phyloP scores from a whole-genome alignment of 228 moss, liverwort and hornwort genomes.

The Sphagnum magellanicum region DNA sequence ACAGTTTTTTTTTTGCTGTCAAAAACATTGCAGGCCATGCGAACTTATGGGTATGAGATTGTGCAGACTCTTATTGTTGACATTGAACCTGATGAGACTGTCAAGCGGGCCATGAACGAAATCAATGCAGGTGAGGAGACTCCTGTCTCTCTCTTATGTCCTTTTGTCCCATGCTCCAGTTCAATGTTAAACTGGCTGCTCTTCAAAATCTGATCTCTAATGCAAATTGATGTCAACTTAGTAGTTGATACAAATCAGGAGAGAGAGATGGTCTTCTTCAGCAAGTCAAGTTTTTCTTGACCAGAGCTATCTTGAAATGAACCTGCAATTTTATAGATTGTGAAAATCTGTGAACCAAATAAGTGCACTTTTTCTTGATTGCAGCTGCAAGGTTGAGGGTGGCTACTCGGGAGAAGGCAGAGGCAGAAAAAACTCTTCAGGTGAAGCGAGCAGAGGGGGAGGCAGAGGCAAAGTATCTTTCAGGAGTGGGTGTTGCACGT shows the following conservation, averaged over 20 bases:
- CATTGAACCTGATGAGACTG: conserved; percentile 84
- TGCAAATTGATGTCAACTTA: too few relatives aligned
- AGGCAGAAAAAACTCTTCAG: conserved; percentile 72
- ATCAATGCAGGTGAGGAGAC: conserved; percentile 70
- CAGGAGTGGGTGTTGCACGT: conserved; percentile 81
- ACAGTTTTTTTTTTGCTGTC: too few relatives aligned
- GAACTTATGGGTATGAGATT: conserved; percentile 81
- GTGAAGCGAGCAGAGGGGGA: conserved; percentile 92
- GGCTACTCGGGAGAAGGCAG: conserved; percentile 79
- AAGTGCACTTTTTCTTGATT: conserved; percentile 3
- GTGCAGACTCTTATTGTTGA: conserved; percentile 91
- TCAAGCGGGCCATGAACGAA: conserved; percentile 93
- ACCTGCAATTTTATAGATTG: too few relatives aligned
- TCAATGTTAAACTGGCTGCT: too few relatives aligned
- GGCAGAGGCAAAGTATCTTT: conserved; percentile 79
- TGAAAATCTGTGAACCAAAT: too few relatives aligned
- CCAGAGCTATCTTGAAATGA: too few relatives aligned
- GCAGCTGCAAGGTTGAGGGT: conserved; percentile 82
- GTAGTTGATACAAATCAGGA: too few relatives aligned
- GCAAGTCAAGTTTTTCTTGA: too few relatives aligned
- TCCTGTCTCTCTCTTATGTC: too few relatives aligned
- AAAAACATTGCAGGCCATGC: conserved; percentile 60
- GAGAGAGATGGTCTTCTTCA: too few relatives aligned
- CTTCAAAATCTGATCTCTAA: too few relatives aligned
- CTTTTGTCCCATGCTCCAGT: too few relatives aligned